Base-by-base conservation (phyloP, 2,329 filamentous ascomycete species). In the Mollisia scopiformis region DNA sequence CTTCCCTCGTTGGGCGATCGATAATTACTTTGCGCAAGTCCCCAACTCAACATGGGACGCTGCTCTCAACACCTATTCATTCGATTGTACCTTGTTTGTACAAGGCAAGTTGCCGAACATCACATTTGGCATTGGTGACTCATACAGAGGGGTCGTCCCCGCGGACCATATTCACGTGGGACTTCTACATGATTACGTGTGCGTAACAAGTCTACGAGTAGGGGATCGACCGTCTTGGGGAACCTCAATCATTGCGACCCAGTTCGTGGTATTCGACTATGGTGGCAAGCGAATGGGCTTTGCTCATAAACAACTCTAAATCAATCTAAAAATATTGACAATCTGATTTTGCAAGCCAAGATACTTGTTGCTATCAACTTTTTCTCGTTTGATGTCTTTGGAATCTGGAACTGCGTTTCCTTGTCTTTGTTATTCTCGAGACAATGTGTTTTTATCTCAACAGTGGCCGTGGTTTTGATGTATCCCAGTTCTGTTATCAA, bases 191-290 rank as follows among this genome's bases (percentile, higher is more conserved):
- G 39, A 43, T 10, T 21, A 43, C 13, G 39, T 43, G 16, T 30
- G 49, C 13, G 31, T 33, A 8, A 35, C 14, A 6, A 35, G 49
- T 51, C 23, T 30, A 8, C 27, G 49, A 19, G n/a, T n/a, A 16
- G 49, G 49, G 7, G 27, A 51, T 51, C 14, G 49, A 21, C 3
- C 25, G 2, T 27, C 28, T 16, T 51, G 49, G 49, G 49, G 49
- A 1, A 51, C 27, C 7, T 30, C 27, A n/a, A 25, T 51, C 3
- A 21, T 51, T n/a, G 49, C 49, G 6, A 6, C 8, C 3, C 30
- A 31, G 14, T 51, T 51, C 14, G 27, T 51, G 49, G 49, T 51
- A 28, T 51, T 51, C 33, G 49, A 51, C 21, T 51, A 51, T 35
- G 49, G 27, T 2, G 28, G 28, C 1, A 51, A 33, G 28, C 19